Conservation (phyloP, 345 rosid genomes). For the Citrus trifoliata region DNA sequence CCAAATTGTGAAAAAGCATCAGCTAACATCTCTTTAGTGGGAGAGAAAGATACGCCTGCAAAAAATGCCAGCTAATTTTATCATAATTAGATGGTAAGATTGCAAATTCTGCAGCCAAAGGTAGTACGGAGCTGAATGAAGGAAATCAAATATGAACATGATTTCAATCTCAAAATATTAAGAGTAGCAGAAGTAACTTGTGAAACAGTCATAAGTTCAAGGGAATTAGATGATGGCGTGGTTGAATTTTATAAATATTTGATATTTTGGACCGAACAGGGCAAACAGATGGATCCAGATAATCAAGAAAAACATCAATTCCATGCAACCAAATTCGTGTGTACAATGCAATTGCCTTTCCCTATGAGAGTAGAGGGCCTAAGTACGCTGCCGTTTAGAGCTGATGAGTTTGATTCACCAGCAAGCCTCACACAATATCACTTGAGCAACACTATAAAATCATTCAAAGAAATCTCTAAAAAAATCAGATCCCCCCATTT, state of each 20-base stretch:
- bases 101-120: neutral
- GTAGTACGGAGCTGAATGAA: neutral
- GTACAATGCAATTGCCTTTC: neutral
- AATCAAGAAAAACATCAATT: neutral
- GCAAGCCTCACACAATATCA: too few relatives aligned
- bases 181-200: too few relatives aligned
- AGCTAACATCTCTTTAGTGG: conserved; percentile 38
- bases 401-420: too few relatives aligned
- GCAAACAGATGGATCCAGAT: neutral
- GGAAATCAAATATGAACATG: neutral
- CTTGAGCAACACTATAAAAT: neutral
- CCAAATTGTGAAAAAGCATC: conserved; percentile 62
- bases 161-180: neutral
- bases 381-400: too few relatives aligned
- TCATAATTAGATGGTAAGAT: neutral
- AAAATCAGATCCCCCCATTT: neutral
- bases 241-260: neutral
- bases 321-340: neutral
- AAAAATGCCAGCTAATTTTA: neutral
- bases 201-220: too few relatives aligned
- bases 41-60: conserved; percentile 49
- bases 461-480: neutral
- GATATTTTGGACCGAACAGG: neutral
- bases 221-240: neutral
- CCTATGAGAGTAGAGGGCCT: neutral